Evolutionary conservation across 2,329 filamentous ascomycete species (phyloP).

Genomic region (Phialophora macrospora): DNA sequence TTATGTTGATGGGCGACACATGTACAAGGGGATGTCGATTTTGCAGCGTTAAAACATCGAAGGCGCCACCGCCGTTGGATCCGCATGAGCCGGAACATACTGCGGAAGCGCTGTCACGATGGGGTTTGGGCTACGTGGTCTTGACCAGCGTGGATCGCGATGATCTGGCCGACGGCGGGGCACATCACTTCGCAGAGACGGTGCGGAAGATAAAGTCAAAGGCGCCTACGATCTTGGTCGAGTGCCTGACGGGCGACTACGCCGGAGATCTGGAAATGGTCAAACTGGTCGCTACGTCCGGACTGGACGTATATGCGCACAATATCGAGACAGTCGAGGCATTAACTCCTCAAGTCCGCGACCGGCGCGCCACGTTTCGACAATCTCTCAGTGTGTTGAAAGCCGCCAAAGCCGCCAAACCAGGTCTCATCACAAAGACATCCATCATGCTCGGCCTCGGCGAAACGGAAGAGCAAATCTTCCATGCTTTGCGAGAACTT

Average conservation of each 20-base stretch:
- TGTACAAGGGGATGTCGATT: constrained; percentile 96
- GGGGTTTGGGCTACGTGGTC: constrained; percentile 96
- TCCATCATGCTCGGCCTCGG: constrained; percentile 96
- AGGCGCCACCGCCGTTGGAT: constrained; percentile 78
- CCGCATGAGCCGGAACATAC: constrained; percentile 97
- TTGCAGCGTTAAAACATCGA: constrained; percentile 92
- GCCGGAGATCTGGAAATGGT: constrained; percentile 86
- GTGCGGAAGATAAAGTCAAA: constrained; percentile 91
- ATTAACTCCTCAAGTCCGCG: constrained; percentile 85
- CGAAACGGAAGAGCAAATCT: constrained; percentile 85
- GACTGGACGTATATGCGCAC: constrained; percentile 94
- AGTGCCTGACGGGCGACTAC: constrained; percentile 75
- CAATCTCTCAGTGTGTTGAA: constrained; percentile 81
- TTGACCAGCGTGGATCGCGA: constrained; percentile 93
- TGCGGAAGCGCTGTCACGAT: constrained; percentile 86
- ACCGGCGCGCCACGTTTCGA: constrained; percentile 85
- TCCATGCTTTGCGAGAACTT: constrained; percentile 77
- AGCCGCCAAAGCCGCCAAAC: constrained; percentile 77
- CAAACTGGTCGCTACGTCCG: constrained; percentile 78
- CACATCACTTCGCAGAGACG: constrained; percentile 88
- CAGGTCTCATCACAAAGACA: constrained; percentile 93
- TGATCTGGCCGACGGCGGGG: constrained; percentile 86
- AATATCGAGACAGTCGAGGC: constrained; percentile 95
- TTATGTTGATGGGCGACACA: constrained; percentile 99
- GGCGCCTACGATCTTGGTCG: constrained; percentile 53